A percentile compares a stretch with the other conserved stretches of the same genome.
Evolutionary conservation across 2,329 filamentous ascomycete species (phyloP).

Genomic region (Ascochyta koolunga): DNA sequence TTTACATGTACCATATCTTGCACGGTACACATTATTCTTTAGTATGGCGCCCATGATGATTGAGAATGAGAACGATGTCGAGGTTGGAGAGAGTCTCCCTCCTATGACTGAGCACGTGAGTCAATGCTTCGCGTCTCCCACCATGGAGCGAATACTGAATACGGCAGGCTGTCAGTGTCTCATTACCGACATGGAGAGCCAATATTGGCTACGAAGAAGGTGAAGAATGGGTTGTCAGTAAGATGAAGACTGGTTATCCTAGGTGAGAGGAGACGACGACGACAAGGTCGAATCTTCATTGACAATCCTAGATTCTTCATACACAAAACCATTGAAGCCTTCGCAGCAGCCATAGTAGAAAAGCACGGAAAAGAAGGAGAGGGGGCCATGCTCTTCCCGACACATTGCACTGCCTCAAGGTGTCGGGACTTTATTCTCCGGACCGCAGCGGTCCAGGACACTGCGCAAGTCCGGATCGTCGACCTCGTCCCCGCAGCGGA

Average conservation of each 20-base stretch:
- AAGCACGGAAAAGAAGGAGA: constrained; percentile 67
- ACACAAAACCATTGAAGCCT: constrained; percentile 77
- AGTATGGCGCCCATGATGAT: constrained; percentile 35
- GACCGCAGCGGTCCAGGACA: constrained; percentile 61
- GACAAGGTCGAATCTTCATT: constrained; percentile 6
- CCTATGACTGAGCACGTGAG: constrained; percentile 50
- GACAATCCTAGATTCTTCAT: constrained; percentile 77
- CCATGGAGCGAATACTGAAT: constrained; percentile 21
- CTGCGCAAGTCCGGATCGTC: constrained; percentile 60
- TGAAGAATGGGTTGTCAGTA: constrained; percentile 80
- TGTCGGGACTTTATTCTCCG: constrained; percentile 75
- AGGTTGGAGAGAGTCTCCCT: constrained; percentile 48
- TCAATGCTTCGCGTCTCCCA: constrained; percentile 19
- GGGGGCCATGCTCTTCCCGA: constrained; percentile 84
- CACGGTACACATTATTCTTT: constrained; percentile 4
- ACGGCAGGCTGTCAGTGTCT: constrained; percentile 87
- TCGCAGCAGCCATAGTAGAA: constrained; percentile 71
- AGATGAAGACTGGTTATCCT: constrained; percentile 91
- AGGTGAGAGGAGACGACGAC: constrained; percentile 57
- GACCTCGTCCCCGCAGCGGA: constrained; percentile 68
- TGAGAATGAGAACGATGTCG: constrained; percentile 41
- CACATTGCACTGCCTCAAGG: constrained; percentile 68
- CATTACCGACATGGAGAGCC: constrained; percentile 87
- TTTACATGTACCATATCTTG: constrained; percentile 4
- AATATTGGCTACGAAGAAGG: constrained; percentile 96